phyloP scores from a whole-genome alignment of 257 asterid genomes.

The Echites panduratus region DNA sequence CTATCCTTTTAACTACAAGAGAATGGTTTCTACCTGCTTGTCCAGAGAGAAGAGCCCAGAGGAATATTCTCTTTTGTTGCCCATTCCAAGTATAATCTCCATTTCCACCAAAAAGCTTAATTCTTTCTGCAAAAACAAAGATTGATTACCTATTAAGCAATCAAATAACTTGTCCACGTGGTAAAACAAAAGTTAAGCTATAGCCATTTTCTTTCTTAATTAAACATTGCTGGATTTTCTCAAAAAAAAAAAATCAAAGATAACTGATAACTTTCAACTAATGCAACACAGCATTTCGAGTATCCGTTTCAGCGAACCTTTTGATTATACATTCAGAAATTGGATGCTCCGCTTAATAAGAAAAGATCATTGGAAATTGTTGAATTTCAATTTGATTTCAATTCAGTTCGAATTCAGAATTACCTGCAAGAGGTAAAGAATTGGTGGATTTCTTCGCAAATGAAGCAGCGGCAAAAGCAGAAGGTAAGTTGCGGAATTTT shows the following conservation, averaged over 20 bases:
- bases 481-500: slow-evolving; percentile 29
- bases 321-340: background rate
- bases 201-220: background rate
- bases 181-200: background rate
- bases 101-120: slow-evolving; percentile 22
- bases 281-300: background rate
- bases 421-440: slow-evolving; percentile 40
- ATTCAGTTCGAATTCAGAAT: background rate
- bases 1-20: background rate
- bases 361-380: background rate
- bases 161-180: background rate
- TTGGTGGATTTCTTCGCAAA: slow-evolving; percentile 20
- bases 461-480: slow-evolving; percentile 4
- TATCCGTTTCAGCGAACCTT: too few relatives aligned
- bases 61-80: slow-evolving; percentile 28
- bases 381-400: background rate
- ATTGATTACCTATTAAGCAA: background rate
- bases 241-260: background rate
- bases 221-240: background rate
- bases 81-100: slow-evolving; percentile 39
- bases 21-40: slow-evolving; percentile 50
- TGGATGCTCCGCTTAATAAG: background rate
- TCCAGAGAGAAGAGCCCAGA: slow-evolving; percentile 59
- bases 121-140: slow-evolving; percentile 30
- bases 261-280: background rate